Evolutionary conservation across 2,329 filamentous ascomycete genomes (phyloP).

Genomic region (Talaromyces sp.): DNA sequence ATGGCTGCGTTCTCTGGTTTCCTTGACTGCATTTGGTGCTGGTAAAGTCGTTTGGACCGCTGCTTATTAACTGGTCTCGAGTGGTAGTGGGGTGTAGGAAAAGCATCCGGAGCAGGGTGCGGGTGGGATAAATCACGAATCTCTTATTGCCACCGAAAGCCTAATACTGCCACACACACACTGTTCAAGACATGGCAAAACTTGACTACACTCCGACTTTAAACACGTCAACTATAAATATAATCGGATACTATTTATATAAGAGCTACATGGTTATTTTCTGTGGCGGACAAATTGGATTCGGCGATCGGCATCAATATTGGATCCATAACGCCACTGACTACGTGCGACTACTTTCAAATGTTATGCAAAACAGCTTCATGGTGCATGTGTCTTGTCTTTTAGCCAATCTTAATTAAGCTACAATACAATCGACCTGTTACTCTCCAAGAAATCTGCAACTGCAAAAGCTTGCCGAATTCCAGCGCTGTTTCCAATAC

Average conservation of each 20-base stretch:
- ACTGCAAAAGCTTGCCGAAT: slow-evolving; percentile 13
- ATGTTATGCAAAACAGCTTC: too few species aligned
- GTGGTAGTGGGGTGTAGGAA: not conserved
- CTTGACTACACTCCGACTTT: too few species aligned
- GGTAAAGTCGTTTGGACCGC: not conserved
- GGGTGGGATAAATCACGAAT: not conserved
- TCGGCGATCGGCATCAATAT: too few species aligned
- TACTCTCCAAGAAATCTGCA: slow-evolving; percentile 9
- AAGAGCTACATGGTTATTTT: too few species aligned
- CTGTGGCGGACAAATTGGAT: too few species aligned
- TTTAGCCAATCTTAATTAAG: not conserved
- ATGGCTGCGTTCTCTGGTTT: not conserved
- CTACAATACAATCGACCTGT: not conserved
- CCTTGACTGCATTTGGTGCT: not conserved
- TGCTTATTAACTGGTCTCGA: not conserved
- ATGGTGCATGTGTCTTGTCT: too few species aligned
- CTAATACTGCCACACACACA: not conserved
- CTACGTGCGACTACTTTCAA: too few species aligned
- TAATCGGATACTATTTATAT: too few species aligned
- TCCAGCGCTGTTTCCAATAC: slow-evolving; percentile 11
- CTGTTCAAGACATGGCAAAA: not conserved
- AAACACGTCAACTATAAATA: too few species aligned
- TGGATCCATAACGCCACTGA: too few species aligned
- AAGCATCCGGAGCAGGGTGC: not conserved
- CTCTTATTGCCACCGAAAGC: not conserved